A percentile compares a stretch with the other conserved stretches of the same genome.
Conservation (phyloP, 2,329 filamentous ascomycete species). For the Sclerotinia trifoliorum region DNA sequence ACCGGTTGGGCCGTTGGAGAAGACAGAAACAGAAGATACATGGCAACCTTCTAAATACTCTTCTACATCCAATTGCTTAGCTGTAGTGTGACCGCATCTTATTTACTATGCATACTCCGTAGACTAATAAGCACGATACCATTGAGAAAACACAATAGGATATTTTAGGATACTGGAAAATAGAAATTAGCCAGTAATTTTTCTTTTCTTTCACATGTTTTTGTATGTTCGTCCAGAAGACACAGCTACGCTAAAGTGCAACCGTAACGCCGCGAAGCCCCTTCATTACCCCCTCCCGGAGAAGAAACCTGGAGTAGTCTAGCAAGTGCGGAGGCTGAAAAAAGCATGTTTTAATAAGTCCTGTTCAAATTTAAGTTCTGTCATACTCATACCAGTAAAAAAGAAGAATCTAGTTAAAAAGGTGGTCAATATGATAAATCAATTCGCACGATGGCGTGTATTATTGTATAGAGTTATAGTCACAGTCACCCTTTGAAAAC, state of each 20-base stretch:
- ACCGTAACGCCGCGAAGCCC: constrained; percentile 23
- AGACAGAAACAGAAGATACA: constrained; percentile 25
- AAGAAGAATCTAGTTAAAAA: neutral
- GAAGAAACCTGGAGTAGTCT: constrained; percentile 22
- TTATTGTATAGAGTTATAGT: neutral
- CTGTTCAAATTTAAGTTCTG: neutral
- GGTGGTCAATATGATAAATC: neutral
- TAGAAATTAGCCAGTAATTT: neutral
- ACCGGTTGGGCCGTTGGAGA: constrained; percentile 20
- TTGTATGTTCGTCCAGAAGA: neutral
- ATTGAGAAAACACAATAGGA: neutral
- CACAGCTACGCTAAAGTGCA: constrained; percentile 11
- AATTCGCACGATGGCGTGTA: constrained; percentile 16
- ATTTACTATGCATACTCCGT: neutral
- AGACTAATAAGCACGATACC: neutral
- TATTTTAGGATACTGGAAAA: neutral
- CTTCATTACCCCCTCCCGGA: constrained; percentile 22
- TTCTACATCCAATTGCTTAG: constrained; percentile 16
- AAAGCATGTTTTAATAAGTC: neutral
- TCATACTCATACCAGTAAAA: neutral
- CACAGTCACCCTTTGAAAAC: constrained; percentile 2
- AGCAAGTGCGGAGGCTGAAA: constrained; percentile 15
- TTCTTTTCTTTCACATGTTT: neutral
- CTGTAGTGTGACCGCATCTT: constrained; percentile 17
- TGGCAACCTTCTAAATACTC: constrained; percentile 19